A percentile compares a stretch with the other conserved stretches of the same genome.
Evolutionary conservation across 768 basidiomycete genomes (phyloP).

Genomic region (Rhizopogon roseolus): DNA sequence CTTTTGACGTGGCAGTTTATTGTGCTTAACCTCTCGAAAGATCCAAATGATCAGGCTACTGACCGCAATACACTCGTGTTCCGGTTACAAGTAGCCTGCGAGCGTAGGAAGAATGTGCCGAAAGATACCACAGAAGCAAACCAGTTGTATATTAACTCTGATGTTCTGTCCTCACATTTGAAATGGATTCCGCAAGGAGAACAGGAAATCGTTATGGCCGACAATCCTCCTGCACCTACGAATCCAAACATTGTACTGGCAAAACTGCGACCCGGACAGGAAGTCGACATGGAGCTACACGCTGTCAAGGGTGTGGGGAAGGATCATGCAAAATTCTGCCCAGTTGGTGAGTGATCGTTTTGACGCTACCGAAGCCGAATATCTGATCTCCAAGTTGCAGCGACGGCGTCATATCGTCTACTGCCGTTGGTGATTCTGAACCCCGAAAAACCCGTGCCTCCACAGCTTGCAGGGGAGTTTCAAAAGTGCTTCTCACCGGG

Average conservation of each 20-base stretch:
- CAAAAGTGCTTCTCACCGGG: conserved; percentile 83
- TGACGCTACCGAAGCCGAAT: not conserved
- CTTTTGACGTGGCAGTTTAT: too few relatives aligned
- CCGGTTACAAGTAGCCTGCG: conserved; percentile 61
- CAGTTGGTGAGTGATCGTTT: conserved; percentile 63
- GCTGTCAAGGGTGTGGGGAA: conserved; percentile 91
- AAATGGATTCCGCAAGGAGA: conserved; percentile 81
- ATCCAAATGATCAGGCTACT: conserved; percentile 56
- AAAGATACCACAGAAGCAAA: conserved; percentile 50
- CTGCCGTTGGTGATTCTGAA: conserved; percentile 76
- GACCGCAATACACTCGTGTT: conserved; percentile 94
- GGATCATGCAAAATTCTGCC: conserved; percentile 95
- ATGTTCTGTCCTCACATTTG: conserved; percentile 63
- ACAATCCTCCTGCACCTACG: conserved; percentile 54
- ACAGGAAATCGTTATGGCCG: conserved; percentile 58
- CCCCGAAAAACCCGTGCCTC: conserved; percentile 70
- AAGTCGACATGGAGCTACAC: conserved; percentile 79
- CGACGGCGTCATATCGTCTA: conserved; percentile 93
- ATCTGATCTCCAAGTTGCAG: conserved; percentile 31
- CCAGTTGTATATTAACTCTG: conserved; percentile 68
- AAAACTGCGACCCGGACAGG: conserved; percentile 90
- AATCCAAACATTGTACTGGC: conserved; percentile 84
- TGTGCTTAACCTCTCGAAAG: conserved; percentile 12
- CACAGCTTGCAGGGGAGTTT: conserved; percentile 76
- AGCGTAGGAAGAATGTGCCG: conserved; percentile 50